These are phyloP conservation scores for Perkinsela sp. DNA, from an alignment of 208 protist species.

Conservation along the genomic window DNA sequence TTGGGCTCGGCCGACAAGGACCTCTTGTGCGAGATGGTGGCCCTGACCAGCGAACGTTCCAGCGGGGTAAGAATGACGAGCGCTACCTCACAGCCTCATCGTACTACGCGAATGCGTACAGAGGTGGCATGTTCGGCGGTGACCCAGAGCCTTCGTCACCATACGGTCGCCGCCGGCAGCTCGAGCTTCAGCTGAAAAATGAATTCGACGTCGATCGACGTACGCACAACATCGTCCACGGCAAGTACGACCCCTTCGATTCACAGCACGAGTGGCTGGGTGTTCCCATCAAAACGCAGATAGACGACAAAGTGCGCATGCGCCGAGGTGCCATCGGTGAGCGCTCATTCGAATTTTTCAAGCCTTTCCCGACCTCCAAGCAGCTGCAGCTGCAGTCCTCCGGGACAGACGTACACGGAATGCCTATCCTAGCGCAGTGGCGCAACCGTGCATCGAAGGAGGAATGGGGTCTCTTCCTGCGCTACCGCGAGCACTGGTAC, in stretches of 20 bases:
- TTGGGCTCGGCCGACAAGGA: conserved; percentile 44
- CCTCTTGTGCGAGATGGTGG: conserved; percentile 53
- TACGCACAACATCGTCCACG: conserved; percentile 21
- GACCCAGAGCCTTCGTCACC: conserved; percentile 30
- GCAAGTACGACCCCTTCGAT: conserved; percentile 42
- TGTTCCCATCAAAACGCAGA: conserved; percentile 24
- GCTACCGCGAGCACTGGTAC: conserved; percentile 53
- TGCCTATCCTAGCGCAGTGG: conserved; percentile 43
- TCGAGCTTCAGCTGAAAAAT: conserved; percentile 16
- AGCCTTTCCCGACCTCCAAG: conserved; percentile 42
- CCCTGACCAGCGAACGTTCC: conserved; percentile 26
- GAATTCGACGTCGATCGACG: conserved; percentile 46
- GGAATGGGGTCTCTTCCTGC: conserved; percentile 61
- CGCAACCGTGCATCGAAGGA: conserved; percentile 18
- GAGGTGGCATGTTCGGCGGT: conserved; percentile 16
- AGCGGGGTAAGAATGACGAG: conserved; percentile 48
- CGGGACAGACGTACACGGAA: conserved; percentile 53
- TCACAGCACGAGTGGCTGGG: conserved; percentile 31
- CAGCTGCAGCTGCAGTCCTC: conserved; percentile 27
- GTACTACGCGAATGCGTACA: conserved; percentile 30
- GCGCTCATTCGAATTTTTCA: conserved; percentile 55
- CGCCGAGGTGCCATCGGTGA: conserved; percentile 45
- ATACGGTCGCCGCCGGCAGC: not conserved
- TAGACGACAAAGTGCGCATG: conserved; percentile 51
- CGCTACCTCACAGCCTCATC: conserved; percentile 29